A percentile compares a stretch with the other conserved stretches of the same genome.
These are phyloP conservation scores for Talaromyces sp. DNA, from an alignment of 2,329 filamentous ascomycete species.

Conservation along the genomic window DNA sequence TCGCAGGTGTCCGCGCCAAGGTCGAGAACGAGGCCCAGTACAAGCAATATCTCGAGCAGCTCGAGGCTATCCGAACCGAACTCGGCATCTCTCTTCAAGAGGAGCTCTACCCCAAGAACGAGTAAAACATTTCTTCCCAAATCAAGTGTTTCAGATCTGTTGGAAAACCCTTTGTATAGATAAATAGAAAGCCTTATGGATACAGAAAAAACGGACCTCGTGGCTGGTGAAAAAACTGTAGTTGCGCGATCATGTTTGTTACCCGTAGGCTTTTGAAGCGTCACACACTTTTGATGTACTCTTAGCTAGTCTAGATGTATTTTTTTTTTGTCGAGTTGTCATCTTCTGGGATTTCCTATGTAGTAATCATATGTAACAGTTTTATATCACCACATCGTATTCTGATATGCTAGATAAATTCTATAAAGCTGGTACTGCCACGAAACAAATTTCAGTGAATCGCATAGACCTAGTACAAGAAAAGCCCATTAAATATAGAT, in stretches of 20 bases:
- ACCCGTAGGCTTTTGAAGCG: background rate
- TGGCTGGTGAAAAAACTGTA: slow-evolving; percentile 8
- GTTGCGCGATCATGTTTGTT: background rate
- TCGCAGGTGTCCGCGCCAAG: slow-evolving; percentile 91
- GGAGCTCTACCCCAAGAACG: slow-evolving; percentile 70
- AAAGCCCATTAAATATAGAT: background rate
- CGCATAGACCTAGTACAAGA: background rate
- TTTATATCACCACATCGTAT: background rate
- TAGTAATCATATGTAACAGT: background rate
- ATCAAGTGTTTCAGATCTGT: background rate
- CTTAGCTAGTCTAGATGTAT: background rate
- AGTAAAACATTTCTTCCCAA: slow-evolving; percentile 22
- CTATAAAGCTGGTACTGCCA: background rate
- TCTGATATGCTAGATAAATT: background rate
- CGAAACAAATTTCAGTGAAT: background rate
- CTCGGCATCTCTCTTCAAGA: slow-evolving; percentile 88
- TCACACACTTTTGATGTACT: background rate
- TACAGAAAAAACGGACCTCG: background rate
- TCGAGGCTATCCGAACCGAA: slow-evolving; percentile 89
- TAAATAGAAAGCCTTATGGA: slow-evolving; percentile 14
- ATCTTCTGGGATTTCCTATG: background rate
- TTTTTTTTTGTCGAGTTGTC: background rate
- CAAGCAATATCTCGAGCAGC: slow-evolving; percentile 88
- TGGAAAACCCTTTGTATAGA: slow-evolving; percentile 13
- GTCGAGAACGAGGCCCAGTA: slow-evolving; percentile 98